Conservation (phyloP, 352 stramenopile species). For the Pythium rishiriense region DNA sequence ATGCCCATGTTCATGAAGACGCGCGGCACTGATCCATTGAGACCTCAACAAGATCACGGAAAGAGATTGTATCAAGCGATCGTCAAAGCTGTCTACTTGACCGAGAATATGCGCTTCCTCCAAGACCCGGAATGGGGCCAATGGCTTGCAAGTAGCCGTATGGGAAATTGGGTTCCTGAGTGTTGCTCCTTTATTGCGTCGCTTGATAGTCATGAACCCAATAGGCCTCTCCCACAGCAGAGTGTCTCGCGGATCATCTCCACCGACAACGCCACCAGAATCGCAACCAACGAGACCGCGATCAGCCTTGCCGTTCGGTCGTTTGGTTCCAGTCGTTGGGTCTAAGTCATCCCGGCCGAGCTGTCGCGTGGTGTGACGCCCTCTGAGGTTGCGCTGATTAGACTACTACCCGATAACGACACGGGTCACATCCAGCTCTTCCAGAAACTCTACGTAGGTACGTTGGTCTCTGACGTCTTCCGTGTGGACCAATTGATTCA, state of each 20-base stretch:
- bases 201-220: not conserved
- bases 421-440: slow-evolving; percentile 16
- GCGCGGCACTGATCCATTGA: not conserved
- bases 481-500: not conserved
- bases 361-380: not conserved
- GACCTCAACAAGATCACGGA: not conserved
- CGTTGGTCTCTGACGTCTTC: not conserved
- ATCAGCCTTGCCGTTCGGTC: not conserved
- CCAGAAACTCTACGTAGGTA: slow-evolving; percentile 6
- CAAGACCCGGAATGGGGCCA: slow-evolving; percentile 22
- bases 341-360: not conserved
- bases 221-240: slow-evolving; percentile 6
- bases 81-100: slow-evolving; percentile 25
- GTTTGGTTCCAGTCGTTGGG: not conserved
- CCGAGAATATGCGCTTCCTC: slow-evolving; percentile 23
- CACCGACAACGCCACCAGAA: not conserved
- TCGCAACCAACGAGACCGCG: not conserved
- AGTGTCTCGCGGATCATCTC: slow-evolving; percentile 15
- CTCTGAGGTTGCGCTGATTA: not conserved
- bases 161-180: slow-evolving; percentile 13
- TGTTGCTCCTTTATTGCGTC: slow-evolving; percentile 1
- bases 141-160: slow-evolving; percentile 17
- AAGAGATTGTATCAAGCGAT: slow-evolving; percentile 17
- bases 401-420: slow-evolving; percentile 13
- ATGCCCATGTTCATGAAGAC: slow-evolving; percentile 11